Base-by-base conservation (phyloP, 148 eudicot genomes). In the Beta vulgaris region DNA sequence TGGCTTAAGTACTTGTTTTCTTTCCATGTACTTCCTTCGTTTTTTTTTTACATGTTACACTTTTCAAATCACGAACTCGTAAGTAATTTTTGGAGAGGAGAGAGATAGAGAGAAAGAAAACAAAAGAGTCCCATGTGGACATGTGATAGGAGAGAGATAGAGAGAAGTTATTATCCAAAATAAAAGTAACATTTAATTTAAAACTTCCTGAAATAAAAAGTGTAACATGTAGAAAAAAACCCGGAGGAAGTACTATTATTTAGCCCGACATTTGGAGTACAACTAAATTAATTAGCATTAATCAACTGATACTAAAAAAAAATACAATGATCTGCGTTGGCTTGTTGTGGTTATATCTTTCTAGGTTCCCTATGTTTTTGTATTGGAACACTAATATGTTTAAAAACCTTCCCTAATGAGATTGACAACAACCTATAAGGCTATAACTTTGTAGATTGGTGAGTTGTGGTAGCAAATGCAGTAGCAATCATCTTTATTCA, bases 401-500 rank as follows among this genome's bases (percentile, higher is more conserved):
- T n/a, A n/a, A 13, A 11, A 25, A 58, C 11, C 7, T 57, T 57
- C 32, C 32, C 19, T 65, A 42, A 2, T 26, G 25, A 34, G 25
- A 34, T 10, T 25, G n/a, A 15, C 6, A 18, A 13, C 31, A 42
- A 40, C 15, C 3, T 63, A 36, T 35, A 63, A n/a, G n/a, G 28
- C 13, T 19, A 39, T 8, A 13, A 67, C 7, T 16, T 6, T 25
- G 42, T n/a, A 42, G 11, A 72, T 69, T 55, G 12, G 1, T 68
- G 54, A 43, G 28, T 43, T 31, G 13, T 40, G 51, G 66, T 60
- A 55, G 39, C 32, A 6, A 54, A 3, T 42, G 25, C 44, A 35
- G 53, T 63, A 63, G 32, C 69, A 48, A 34, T 9, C 44, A 63
- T 34, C 26, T 43, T 61, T 63, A 74, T 49, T 74, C 34, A 74